Percentiles rank a stretch among this genome's conserved stretches.
These are phyloP conservation scores for Cyclaneusma minus DNA, from an alignment of 2,329 filamentous ascomycete species.

Conservation along the genomic window DNA sequence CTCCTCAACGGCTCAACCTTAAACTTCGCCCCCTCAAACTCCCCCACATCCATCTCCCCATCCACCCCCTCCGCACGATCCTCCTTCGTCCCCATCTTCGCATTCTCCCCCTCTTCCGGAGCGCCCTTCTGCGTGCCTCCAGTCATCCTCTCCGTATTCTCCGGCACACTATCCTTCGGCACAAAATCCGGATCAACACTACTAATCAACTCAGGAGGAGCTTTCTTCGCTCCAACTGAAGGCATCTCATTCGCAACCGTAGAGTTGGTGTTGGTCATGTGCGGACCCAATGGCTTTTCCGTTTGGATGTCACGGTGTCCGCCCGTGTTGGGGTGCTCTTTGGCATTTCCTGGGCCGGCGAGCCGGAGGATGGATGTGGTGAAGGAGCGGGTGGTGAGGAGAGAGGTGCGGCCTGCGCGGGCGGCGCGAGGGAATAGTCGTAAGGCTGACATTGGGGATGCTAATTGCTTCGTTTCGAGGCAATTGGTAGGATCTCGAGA, in stretches of 20 bases:
- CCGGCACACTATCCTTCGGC: constrained; percentile 42
- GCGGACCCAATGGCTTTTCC: constrained; percentile 41
- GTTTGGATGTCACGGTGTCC: constrained; percentile 39
- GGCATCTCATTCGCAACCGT: constrained; percentile 49
- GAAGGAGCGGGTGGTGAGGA: too few relatives aligned
- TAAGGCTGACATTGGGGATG: too few relatives aligned
- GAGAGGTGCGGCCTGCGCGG: too few relatives aligned
- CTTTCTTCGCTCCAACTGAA: constrained; percentile 35
- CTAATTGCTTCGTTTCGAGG: too few relatives aligned
- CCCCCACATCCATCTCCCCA: constrained; percentile 61
- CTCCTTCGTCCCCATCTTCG: constrained; percentile 2
- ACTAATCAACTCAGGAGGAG: constrained; percentile 44
- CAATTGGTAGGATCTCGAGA: too few relatives aligned
- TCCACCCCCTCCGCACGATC: neutral
- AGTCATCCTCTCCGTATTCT: constrained; percentile 50
- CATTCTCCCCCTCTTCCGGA: constrained; percentile 28
- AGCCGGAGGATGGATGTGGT: too few relatives aligned
- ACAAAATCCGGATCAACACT: constrained; percentile 37
- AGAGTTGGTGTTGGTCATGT: constrained; percentile 47
- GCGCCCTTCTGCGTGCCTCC: constrained; percentile 40
- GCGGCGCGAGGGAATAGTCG: too few relatives aligned
- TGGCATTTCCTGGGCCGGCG: constrained; percentile 15
- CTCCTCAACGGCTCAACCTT: constrained; percentile 80
- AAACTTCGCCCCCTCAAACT: constrained; percentile 76
- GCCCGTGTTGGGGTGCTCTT: constrained; percentile 32